Percentiles rank a stretch among this genome's conserved stretches.
These are phyloP conservation scores for Sordariomycetes sp. DNA, from an alignment of 2,329 filamentous ascomycete genomes.

Conservation along the genomic window DNA sequence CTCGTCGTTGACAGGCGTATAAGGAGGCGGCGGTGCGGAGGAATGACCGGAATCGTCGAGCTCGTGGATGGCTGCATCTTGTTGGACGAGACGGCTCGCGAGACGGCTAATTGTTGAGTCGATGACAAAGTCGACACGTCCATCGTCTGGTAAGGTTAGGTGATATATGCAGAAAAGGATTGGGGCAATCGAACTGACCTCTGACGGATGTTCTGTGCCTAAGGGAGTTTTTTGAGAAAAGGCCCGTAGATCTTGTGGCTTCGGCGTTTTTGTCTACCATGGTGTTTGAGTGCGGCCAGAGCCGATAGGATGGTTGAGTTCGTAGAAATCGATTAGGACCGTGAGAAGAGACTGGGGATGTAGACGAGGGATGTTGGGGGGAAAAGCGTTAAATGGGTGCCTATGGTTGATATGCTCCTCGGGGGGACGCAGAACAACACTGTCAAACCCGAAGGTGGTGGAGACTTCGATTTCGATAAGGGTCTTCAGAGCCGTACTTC, in stretches of 20 bases:
- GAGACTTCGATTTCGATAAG: too few species aligned
- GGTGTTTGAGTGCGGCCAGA: not conserved
- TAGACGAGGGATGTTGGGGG: too few species aligned
- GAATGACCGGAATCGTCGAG: slow-evolving; percentile 53
- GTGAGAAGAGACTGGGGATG: too few species aligned
- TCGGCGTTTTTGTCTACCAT: not conserved
- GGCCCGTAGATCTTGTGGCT: not conserved
- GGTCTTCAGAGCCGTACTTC: too few species aligned
- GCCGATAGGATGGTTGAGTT: too few species aligned
- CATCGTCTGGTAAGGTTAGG: slow-evolving; percentile 43
- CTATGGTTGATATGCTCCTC: too few species aligned
- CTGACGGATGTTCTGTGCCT: not conserved
- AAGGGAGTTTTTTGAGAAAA: not conserved
- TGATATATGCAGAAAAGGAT: not conserved
- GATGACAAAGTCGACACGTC: slow-evolving; percentile 71
- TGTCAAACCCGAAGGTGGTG: too few species aligned
- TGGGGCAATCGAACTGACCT: not conserved
- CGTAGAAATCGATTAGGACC: too few species aligned
- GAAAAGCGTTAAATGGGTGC: too few species aligned
- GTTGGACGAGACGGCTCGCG: not conserved
- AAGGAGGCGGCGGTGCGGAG: slow-evolving; percentile 36
- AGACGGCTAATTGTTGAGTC: slow-evolving; percentile 53
- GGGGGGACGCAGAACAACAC: too few species aligned
- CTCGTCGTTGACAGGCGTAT: slow-evolving; percentile 20
- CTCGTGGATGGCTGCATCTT: slow-evolving; percentile 36